Evolutionary conservation across 345 rosid species (phyloP), one percentile per base, ranked within the genome.

Genomic region (Limnanthes douglasii): DNA sequence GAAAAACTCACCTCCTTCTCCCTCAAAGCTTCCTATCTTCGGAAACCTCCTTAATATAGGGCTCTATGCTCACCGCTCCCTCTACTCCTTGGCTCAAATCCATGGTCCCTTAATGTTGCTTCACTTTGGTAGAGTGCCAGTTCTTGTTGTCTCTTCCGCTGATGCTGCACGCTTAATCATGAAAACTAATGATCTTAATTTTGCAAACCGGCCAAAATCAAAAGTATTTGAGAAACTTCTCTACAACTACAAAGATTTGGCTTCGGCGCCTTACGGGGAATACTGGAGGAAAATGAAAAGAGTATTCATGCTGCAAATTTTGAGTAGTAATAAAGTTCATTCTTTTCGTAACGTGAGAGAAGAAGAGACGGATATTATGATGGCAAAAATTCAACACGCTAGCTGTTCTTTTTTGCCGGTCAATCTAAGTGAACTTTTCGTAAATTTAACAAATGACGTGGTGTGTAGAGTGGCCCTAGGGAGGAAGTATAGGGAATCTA

Each of bases 241-340:
- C 18, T 69, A 70, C 18, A 41, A 34, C 0, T 10, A 37, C 13
- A 56, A 59, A 16, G 71, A 75, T 19, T 15, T 72, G 19, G 25
- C 76, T 0, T 1, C n/a, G 1, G 68, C 82, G 1, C 68, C 76
- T 0, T 72, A 77, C 14, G 78, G 82, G 6, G 79, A 82, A 40
- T 74, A 77, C 23, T 77, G 90, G 94, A 60, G 85, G 32, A 74
- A 74, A 34, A 51, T 72, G 43, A 77, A 57, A 52, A 65, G 72
- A 36, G 20, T 71, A 2, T 57, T 66, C 21, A 59, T 68, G 6
- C 26, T 62, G 2, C 68, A 65, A 25, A 63, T 82, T 22, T 51
- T 78, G 4, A 78, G 64, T 57, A 57, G 32, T 46, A 69, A 40
- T 42, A 71, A 58, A 45, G 78, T 74, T 3, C 57, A 53, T 0